These are phyloP conservation scores for Tolypocladium tropicale DNA, from an alignment of 2,329 filamentous ascomycete species.

Conservation along the genomic window DNA sequence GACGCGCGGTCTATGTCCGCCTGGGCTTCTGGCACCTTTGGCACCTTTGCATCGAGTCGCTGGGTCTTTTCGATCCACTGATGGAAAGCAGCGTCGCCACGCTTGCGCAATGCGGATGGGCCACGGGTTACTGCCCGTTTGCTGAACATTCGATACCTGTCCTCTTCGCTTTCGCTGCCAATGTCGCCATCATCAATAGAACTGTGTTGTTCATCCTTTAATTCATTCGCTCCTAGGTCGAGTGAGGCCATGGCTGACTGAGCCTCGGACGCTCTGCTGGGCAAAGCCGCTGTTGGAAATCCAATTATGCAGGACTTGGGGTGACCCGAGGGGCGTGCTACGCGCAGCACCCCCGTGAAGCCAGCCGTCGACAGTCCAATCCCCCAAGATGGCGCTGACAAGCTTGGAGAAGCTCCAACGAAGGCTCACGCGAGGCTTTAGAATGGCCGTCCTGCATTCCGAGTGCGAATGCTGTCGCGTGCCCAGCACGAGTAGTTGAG, in stretches of 20 bases:
- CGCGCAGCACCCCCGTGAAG: background rate
- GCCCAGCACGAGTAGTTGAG: no score
- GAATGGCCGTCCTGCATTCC: background rate
- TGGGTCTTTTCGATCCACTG: slow-evolving; percentile 4
- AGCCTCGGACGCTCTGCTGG: background rate
- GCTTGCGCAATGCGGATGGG: background rate
- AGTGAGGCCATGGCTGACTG: background rate
- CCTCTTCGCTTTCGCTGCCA: slow-evolving; percentile 14
- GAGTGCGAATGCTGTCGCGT: no score
- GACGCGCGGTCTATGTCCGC: background rate
- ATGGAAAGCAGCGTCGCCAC: slow-evolving; percentile 6
- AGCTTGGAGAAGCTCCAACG: background rate
- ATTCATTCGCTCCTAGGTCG: background rate
- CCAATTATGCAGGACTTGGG: background rate
- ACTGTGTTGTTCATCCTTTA: background rate
- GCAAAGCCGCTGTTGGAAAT: background rate
- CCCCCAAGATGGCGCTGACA: background rate
- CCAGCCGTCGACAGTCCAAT: background rate
- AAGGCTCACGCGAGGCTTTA: background rate
- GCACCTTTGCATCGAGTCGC: background rate
- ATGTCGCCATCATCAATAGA: background rate
- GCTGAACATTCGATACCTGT: slow-evolving; percentile 1
- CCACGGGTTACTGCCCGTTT: background rate
- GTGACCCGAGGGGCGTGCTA: background rate
- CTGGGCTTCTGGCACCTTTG: background rate